Percentiles rank a stretch among this genome's conserved stretches.
These are phyloP conservation scores for Xylariales sp. DNA, from an alignment of 2,329 filamentous ascomycete species.

Conservation along the genomic window DNA sequence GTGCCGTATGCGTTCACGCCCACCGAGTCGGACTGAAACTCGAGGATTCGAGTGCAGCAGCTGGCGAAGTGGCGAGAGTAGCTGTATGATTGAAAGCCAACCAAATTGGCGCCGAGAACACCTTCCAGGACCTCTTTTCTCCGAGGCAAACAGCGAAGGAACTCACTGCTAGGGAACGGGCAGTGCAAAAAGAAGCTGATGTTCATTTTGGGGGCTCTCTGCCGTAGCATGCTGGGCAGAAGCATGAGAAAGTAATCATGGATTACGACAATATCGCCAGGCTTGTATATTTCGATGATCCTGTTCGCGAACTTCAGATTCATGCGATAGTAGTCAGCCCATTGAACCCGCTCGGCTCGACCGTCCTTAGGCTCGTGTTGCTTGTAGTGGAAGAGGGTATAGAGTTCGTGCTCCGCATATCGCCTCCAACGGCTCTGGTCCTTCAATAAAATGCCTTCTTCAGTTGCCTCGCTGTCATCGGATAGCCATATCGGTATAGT, in stretches of 20 bases:
- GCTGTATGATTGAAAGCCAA: constrained; percentile 93
- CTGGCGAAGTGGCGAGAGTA: constrained; percentile 94
- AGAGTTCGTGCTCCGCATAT: constrained; percentile 88
- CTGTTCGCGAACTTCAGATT: constrained; percentile 89
- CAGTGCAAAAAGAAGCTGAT: constrained; percentile 93
- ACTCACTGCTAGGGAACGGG: constrained; percentile 94
- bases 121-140: constrained; percentile 89
- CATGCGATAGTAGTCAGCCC: constrained; percentile 90
- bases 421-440: constrained; percentile 84
- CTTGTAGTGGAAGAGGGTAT: constrained; percentile 94
- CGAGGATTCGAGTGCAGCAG: constrained; percentile 85
- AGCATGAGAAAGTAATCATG: constrained; percentile 94
- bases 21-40: constrained; percentile 80
- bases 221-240: constrained; percentile 81
- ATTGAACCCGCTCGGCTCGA: constrained; percentile 73
- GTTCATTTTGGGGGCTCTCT: constrained; percentile 82
- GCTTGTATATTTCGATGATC: constrained; percentile 84
- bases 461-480: constrained; percentile 65
- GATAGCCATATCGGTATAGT: constrained; percentile 87
- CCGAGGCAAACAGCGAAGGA: constrained; percentile 80
- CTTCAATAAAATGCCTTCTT: constrained; percentile 68
- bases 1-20: constrained; percentile 87
- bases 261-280: constrained; percentile 86
- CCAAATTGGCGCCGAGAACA: constrained; percentile 83
- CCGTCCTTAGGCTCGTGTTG: constrained; percentile 88